Evolutionary conservation across 805 yeast species (phyloP), one percentile per base, ranked within the genome.

Genomic region (Hanseniaspora pseudoguilliermondii): DNA sequence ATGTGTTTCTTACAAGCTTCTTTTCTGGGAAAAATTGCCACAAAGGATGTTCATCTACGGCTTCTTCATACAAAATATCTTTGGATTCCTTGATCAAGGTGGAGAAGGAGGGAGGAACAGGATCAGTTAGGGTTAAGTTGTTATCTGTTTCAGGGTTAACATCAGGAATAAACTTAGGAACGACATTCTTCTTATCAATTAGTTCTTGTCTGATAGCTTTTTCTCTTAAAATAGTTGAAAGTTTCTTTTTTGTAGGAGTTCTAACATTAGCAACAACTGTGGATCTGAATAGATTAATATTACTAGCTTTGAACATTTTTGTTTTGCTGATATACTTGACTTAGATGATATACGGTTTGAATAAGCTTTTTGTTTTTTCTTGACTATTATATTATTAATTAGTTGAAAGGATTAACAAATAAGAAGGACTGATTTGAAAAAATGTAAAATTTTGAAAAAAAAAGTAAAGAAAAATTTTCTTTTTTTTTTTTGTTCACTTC

Each of bases 11-110:
- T 58, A 85, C 70, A 58, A 82, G 80, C 63, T 76, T 74, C 57
- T 81, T 75, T 41, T 85, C 77, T 49, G 73, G 67, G 72, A 91
- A 93, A 67, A 93, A 93, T 63, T 86, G 90, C 96, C 96, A 93
- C 60, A 93, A 75, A 34, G 97, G 98, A 70, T 93, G 98, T 66
- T 84, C 85, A 5, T 84, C 91, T 15, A 81, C 77, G 36, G 86
- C 85, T 58, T 75, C 75, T 21, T 35, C 42, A 35, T 41, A 44
- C 23, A 44, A 18, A 29, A 21, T 50, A 3, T 41, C 44, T 18
- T 42, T 50, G 27, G 29, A 21, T 25, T 21, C 27, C 13, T 32
- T 20, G 16, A 50, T 50, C 55, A 90, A 75, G 68, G 86, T 86
- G 60, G 76, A 74, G 54, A 78, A 82, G 1, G 93, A 78, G 16